These are phyloP conservation scores for Euphorbia corollata DNA, from an alignment of 441 rosid genomes.

Conservation along the genomic window DNA sequence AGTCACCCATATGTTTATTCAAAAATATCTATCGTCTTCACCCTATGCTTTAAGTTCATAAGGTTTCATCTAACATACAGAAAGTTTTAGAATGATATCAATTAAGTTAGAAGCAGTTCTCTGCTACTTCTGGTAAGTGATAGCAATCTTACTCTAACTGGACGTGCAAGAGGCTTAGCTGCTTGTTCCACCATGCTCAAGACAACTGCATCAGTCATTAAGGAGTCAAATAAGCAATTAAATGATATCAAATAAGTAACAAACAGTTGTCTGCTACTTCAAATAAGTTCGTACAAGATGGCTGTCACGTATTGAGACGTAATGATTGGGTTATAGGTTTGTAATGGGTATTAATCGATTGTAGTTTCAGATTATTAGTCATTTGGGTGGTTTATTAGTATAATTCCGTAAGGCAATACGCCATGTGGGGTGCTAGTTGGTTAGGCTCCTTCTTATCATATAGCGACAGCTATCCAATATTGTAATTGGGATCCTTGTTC, in stretches of 20 bases:
- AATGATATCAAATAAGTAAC: constrained; percentile 3
- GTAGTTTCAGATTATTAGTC: no score
- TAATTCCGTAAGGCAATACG: no score
- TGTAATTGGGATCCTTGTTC: no score
- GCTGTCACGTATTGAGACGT: no score
- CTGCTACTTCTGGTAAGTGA: not conserved
- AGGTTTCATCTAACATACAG: not conserved
- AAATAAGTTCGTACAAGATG: constrained; percentile 2
- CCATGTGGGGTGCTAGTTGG: no score
- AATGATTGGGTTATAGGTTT: no score
- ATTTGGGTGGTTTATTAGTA: no score
- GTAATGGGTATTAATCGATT: no score
- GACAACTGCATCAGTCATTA: constrained; percentile 50
- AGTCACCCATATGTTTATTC: not conserved
- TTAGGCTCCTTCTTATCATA: no score
- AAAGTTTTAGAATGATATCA: no score
- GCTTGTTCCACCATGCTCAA: constrained; percentile 96
- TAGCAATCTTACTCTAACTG: constrained; percentile 65
- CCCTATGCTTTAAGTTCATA: not conserved
- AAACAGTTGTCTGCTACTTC: constrained; percentile 8
- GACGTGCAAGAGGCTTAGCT: constrained; percentile 95
- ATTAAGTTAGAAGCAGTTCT: no score
- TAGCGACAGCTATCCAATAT: no score
- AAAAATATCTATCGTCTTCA: not conserved
- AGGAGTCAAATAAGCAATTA: constrained; percentile 21